Evolutionary conservation across 306 rosid genomes (phyloP).

Genomic region (Dalbergia oliveri): DNA sequence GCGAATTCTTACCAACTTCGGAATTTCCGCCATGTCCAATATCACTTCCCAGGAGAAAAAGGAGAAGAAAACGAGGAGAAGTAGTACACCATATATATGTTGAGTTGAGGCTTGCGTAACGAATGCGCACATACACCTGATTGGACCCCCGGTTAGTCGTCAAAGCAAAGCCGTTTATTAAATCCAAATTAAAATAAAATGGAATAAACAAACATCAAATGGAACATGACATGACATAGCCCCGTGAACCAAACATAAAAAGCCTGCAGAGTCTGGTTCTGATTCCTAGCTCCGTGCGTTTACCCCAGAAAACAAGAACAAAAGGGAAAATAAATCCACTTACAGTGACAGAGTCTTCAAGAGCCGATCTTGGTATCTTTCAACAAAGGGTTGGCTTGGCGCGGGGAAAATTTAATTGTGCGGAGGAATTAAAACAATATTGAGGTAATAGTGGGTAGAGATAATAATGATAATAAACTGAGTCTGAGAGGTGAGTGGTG

Average conservation of each 20-base stretch:
- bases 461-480: slow-evolving; percentile 30
- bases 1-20: slow-evolving; percentile 67
- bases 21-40: slow-evolving; percentile 68
- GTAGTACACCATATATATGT: background rate
- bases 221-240: background rate
- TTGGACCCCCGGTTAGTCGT: slow-evolving; percentile 13
- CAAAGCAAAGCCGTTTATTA: background rate
- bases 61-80: background rate
- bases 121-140: slow-evolving; percentile 17
- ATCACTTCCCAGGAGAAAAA: slow-evolving; percentile 26
- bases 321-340: background rate
- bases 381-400: background rate
- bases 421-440: background rate
- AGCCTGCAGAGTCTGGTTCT: background rate
- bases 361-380: slow-evolving; percentile 12
- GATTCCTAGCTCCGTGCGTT: background rate
- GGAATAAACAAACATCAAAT: background rate
- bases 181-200: background rate
- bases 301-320: background rate
- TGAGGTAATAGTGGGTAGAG: background rate
- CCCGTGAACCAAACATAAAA: slow-evolving; percentile 18
- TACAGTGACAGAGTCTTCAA: slow-evolving; percentile 24
- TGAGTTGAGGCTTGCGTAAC: slow-evolving; percentile 21
- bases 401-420: background rate
- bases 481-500: slow-evolving; percentile 20